Evolutionary conservation across 23 red algal genomes (phyloP), one percentile per base, ranked within the genome.

Genomic region (Pyropia haitanensis): DNA sequence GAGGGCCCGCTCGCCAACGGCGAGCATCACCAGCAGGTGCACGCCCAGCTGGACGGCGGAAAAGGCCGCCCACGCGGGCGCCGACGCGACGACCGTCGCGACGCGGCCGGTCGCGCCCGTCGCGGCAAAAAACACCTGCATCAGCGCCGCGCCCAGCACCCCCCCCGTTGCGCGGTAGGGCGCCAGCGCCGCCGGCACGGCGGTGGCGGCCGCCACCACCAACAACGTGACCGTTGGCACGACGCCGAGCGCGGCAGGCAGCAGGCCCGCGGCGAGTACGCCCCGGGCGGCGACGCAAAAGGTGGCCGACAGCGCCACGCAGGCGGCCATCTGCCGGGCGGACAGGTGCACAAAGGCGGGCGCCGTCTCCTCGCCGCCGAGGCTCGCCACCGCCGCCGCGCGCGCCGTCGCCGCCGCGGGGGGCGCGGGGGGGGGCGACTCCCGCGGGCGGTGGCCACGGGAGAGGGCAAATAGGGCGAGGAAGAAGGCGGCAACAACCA

Each of bases 81-180:
- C 79, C 2, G 73, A 66, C 24, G 73, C 64, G 2, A 85, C 19
- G 2, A 95, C 89, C 18, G 65, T 54, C 2, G 34, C 32, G 10
- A 95, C 65, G 18, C 62, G 73, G 27, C 89, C 89, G 20, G 74
- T 48, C 26, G 74, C 80, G 12, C 89, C 89, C 0, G 68, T 75
- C 2, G 72, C 78, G n/a, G 78, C 89, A 29, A 95, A 95, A 58
- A 95, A 95, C 5, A 95, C 54, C 60, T 95, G 89, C 34, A 83
- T 82, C 48, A 95, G 68, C 33, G 81, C 60, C 28, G 86, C 63
- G 27, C 89, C 87, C 17, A 79, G 16, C 0, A 63, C 57, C 10
- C 52, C 61, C 20, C 62, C 71, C 24, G 87, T 28, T 5, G 56
- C 44, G 16, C 64, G 71, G 32, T 62, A 75, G 13, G 70, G 72